Evolutionary conservation across 202 grass and related monocot species (phyloP), one percentile per base, ranked within the genome.

Genomic region (Bolboschoenoplectus hybrid): DNA sequence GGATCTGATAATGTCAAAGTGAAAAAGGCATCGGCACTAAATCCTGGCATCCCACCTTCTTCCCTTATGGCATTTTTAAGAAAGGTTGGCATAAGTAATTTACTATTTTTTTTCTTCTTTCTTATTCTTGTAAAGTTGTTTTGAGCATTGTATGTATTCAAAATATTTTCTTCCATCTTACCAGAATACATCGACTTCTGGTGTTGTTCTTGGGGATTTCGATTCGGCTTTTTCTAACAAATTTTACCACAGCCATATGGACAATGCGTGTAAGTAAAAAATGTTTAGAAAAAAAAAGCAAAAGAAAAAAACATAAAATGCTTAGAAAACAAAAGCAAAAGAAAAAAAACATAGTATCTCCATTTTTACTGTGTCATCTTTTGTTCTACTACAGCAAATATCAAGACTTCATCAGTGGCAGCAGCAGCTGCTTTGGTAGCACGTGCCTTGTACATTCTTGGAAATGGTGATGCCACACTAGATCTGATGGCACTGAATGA

Each of bases 21-120:
- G 63, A 94, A 89, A 89, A 61, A 49, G 56, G 91, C 96, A 85
- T 84, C 88, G 69, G 74, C 82, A n/a, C 90, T 90, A 85, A 96
- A 98, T 90, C 96, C 93, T 88, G 96, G 93, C 85, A 86, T 98
- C 63, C 96, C 96, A 71, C 96, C 96, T 89, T 96, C 97, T 77
- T 98, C 97, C 80, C 82, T 98, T 66, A 92, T 92, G 89, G 38
- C 97, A 7, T 96, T 98, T 84, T 63, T 95, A 45, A 92, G 91
- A 85, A 98, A 94, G 97, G 97, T 98, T 85, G 32, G 45, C 26
- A 63, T 83, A 51, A 69, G 66, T 53, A 68, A 34, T 56, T 53
- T 46, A 70, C 57, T 60, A 38, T 57, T 74, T 14, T 45, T 53
- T 83, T 26, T 83, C 70, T 35, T 50, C 73, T 32, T 16, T 34